These are phyloP conservation scores for Pichia sp. DNA, from an alignment of 1,139 yeast genomes.

Conservation along the genomic window DNA sequence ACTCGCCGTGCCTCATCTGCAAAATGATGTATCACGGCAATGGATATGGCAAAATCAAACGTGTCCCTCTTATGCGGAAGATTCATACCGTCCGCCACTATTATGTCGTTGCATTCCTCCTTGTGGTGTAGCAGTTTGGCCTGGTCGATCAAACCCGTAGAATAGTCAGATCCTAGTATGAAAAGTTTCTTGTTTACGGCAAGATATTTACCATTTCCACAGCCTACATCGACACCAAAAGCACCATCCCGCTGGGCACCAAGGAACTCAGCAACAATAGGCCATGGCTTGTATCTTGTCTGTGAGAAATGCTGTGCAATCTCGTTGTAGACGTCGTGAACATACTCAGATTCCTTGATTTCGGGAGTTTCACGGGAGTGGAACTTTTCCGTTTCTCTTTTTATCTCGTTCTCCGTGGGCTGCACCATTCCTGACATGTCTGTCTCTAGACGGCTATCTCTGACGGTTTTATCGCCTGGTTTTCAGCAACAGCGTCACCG, in stretches of 20 bases:
- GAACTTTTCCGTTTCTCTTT: constrained; percentile 25
- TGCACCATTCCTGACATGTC: constrained; percentile 30
- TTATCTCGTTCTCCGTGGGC: constrained; percentile 28
- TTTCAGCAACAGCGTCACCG: too few relatives aligned
- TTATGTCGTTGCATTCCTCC: constrained; percentile 42
- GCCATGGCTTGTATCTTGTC: constrained; percentile 97
- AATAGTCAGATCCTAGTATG: constrained; percentile 80
- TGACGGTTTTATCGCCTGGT: too few relatives aligned
- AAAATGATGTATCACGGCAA: constrained; percentile 95
- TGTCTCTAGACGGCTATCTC: background rate
- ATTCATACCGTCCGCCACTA: constrained; percentile 71
- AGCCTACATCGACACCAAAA: constrained; percentile 73
- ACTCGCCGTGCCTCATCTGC: constrained; percentile 77
- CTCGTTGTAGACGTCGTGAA: constrained; percentile 85
- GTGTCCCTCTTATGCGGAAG: constrained; percentile 58
- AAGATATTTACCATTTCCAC: constrained; percentile 94
- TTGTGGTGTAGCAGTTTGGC: constrained; percentile 48
- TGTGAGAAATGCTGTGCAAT: constrained; percentile 91
- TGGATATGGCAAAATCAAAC: constrained; percentile 89
- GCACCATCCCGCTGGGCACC: constrained; percentile 35
- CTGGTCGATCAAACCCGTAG: constrained; percentile 70
- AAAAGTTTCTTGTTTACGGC: constrained; percentile 62
- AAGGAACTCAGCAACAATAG: constrained; percentile 76
- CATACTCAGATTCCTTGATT: constrained; percentile 68
- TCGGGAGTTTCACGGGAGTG: constrained; percentile 37